Evolutionary conservation across 83 land plant species (phyloP).

Genomic region (Larix sibirica): DNA sequence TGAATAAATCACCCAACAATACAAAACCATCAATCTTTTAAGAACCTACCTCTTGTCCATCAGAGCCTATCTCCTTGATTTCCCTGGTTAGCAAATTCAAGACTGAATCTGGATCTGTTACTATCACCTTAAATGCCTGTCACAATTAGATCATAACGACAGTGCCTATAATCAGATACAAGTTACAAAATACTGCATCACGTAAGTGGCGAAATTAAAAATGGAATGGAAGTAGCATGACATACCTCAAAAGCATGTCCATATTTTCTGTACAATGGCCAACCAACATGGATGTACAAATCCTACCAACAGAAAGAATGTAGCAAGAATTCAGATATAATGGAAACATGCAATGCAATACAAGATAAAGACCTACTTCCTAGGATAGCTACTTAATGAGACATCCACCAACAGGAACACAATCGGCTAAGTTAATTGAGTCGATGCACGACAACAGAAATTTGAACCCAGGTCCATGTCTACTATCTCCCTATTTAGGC

Average conservation of each 20-base stretch:
- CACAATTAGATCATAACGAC: slow-evolving; percentile 12
- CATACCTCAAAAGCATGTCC: slow-evolving; percentile 98
- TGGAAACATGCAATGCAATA: too few relatives aligned
- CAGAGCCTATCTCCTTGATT: slow-evolving; percentile 84
- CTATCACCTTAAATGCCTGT: slow-evolving; percentile 94
- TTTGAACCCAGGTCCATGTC: too few relatives aligned
- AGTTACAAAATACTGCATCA: not conserved
- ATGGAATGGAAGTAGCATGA: not conserved
- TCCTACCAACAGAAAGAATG: slow-evolving; percentile 50
- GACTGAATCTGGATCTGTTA: slow-evolving; percentile 89
- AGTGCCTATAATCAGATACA: not conserved
- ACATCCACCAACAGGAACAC: too few relatives aligned
- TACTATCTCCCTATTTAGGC: too few relatives aligned
- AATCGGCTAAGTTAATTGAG: too few relatives aligned
- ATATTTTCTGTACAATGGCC: slow-evolving; percentile 91
- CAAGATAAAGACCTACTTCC: too few relatives aligned
- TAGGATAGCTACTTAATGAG: too few relatives aligned
- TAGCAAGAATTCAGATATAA: not conserved
- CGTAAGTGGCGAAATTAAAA: not conserved
- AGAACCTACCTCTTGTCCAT: slow-evolving; percentile 83
- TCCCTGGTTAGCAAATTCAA: slow-evolving; percentile 78
- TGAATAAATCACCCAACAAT: not conserved
- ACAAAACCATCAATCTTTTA: not conserved
- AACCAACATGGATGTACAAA: slow-evolving; percentile 82
- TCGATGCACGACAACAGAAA: too few relatives aligned